Evolutionary conservation across 1,284 basidiomycete genomes (phyloP), one percentile per base, ranked within the genome.

Genomic region (Testicularia cyperi): DNA sequence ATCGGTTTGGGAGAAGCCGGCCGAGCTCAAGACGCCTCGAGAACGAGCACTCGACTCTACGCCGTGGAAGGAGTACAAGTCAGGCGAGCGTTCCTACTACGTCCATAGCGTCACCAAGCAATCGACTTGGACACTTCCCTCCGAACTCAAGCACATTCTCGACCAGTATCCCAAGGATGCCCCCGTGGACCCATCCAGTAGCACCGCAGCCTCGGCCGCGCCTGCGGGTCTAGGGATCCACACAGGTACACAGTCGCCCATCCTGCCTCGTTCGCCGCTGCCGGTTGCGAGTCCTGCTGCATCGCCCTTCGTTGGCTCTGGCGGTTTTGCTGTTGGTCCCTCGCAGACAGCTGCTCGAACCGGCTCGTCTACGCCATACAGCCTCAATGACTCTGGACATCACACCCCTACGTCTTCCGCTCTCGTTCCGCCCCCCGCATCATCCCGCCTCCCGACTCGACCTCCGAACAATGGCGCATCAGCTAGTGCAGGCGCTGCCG

Each of bases 1-100:
- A 18, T 68, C 65, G 24, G 72, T 76, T 7, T 76, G 74, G 74
- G 70, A 75, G 28, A 76, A 75, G 60, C 74, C 74, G 6, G 53
- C 46, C 9, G 74, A 76, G 52, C 68, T 76, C 27, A 73, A 72
- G 38, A 66, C 69, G 13, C 52, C 66, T 13, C 61, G 68, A n/a
- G 74, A 76, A 29, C 53, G 66, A 10, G 70, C 69, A 3, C 52
- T 76, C 22, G 69, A 71, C 31, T 29, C 47, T 1, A 76, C 72
- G 23, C 58, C 61, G n/a, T 76, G 74, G 74, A 73, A 68, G 33
- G 69, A 70, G 38, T 76, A 76, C 62, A 65, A 70, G 49, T 58
- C 65, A 5, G 72, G 71, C 28, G 72, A 70, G 15, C 40, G 72
- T 20, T 69, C 54, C 22, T 76, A 76, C 54, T 76, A 76, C 48